These are phyloP conservation scores for Dionaea muscipula DNA, from an alignment of 179 eudicot species.

Conservation along the genomic window DNA sequence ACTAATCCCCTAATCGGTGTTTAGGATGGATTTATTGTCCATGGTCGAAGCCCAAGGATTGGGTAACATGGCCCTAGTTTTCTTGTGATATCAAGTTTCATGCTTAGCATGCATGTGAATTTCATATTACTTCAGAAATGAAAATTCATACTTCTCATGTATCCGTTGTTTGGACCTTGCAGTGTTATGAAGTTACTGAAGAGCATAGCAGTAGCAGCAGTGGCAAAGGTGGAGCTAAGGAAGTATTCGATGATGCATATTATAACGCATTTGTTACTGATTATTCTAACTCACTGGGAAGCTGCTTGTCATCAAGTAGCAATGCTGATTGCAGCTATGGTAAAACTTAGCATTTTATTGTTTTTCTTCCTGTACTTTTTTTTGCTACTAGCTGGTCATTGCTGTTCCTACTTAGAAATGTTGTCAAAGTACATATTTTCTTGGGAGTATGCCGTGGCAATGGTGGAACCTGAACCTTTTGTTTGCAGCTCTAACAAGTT, in stretches of 20 bases:
- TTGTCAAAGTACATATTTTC: no score
- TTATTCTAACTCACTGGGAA: constrained; percentile 47
- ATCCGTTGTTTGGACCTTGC: constrained; percentile 13
- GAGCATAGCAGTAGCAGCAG: constrained; percentile 19
- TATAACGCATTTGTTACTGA: constrained; percentile 28
- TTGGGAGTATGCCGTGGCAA: no score
- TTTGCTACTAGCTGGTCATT: background rate
- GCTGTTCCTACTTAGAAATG: no score
- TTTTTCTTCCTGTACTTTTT: background rate
- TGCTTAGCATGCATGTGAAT: background rate
- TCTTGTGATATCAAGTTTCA: no score
- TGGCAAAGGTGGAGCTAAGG: constrained; percentile 17
- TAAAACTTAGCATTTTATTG: constrained; percentile 16
- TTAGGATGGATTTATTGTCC: background rate
- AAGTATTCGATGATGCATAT: constrained; percentile 21
- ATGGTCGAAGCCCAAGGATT: background rate
- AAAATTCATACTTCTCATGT: background rate
- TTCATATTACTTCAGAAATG: background rate
- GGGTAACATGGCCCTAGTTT: background rate
- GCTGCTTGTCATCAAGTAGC: constrained; percentile 43
- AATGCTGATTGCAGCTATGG: constrained; percentile 30
- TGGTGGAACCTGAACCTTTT: no score
- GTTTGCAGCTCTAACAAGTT: no score
- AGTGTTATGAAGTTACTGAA: constrained; percentile 40
- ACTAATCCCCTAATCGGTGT: no score